phyloP scores from a whole-genome alignment of 208 protist genomes.

The Entamoeba moshkovskii region DNA sequence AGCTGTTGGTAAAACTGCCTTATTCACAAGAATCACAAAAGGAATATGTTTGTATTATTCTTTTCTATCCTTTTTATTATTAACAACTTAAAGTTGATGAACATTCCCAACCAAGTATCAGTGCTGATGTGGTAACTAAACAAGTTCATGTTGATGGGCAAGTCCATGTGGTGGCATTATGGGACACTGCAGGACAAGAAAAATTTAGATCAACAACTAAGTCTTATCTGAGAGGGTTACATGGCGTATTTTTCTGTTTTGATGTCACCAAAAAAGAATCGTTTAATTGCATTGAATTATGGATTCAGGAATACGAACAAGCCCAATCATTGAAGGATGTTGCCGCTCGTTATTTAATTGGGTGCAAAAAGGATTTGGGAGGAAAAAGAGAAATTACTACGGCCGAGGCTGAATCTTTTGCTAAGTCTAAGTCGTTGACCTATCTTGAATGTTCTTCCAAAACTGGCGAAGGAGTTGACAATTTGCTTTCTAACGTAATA shows the following conservation, averaged over 20 bases:
- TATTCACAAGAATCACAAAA: background rate
- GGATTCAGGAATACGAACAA: background rate
- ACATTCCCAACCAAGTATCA: background rate
- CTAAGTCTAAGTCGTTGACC: background rate
- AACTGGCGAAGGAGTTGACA: background rate
- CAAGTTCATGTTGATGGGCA: background rate
- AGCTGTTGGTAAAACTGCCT: background rate
- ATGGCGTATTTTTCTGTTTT: conserved; percentile 34
- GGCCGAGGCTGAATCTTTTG: background rate
- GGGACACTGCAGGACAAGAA: conserved; percentile 27
- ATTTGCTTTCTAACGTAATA: background rate
- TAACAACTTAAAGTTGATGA: background rate
- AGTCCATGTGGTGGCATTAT: background rate
- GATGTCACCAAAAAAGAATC: conserved; percentile 24
- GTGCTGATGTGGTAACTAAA: background rate
- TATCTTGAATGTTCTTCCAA: background rate
- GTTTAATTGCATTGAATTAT: conserved; percentile 19
- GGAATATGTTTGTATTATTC: background rate
- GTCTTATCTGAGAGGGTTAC: conserved; percentile 29
- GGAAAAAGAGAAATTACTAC: background rate
- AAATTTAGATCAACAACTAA: conserved; percentile 16
- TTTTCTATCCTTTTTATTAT: background rate
- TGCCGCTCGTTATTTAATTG: background rate
- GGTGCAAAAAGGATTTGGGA: background rate
- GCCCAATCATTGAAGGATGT: background rate